Evolutionary conservation across 352 stramenopile genomes (phyloP), one percentile per base, ranked within the genome.

Genomic region (Phytophthora gonapodyides): DNA sequence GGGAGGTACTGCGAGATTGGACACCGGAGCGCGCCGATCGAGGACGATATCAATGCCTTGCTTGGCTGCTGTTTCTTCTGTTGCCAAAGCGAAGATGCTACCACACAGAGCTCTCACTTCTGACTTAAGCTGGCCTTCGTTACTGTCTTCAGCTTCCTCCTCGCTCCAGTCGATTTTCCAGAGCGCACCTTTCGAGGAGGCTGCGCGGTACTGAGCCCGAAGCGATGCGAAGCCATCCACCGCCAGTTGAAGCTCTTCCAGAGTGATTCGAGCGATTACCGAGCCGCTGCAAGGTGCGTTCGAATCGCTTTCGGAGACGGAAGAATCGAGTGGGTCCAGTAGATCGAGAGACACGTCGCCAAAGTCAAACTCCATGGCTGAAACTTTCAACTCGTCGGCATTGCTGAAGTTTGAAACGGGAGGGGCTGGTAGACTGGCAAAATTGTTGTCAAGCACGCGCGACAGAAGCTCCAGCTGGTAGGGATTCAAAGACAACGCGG

Each of bases 381-480:
- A 61, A 3, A 75, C 41, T 67, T 78, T 68, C 30, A 78, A 69
- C 34, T 91, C 78, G 41, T 84, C 76, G 19, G 73, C 60, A 30
- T 54, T 46, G 46, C 1, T 34, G 5, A 50, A 45, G 10, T n/a
- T 47, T 13, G 24, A 19, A 34, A n/a, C 5, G 43, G 24, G 6
- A 5, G 19, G 4, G 1, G n/a, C 19, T 36, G 82, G 64, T 12
- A 55, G 41, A 9, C 60, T 61, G 13, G 55, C 65, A 55, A 90
- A 79, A 50, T 92, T 90, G 41, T 90, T 82, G 27, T 86, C 69
- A 2, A 82, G 36, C 36, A 92, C 68, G 19, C 83, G 84, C n/a
- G 67, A 65, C 8, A 90, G 46, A 12, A 92, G 64, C 51, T 90
- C 77, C 3, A 91, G 51, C 34, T 91, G 82, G 27, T 84, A 78